Conservation (phyloP, 352 stramenopile species). For the Pythium utonaiense region DNA sequence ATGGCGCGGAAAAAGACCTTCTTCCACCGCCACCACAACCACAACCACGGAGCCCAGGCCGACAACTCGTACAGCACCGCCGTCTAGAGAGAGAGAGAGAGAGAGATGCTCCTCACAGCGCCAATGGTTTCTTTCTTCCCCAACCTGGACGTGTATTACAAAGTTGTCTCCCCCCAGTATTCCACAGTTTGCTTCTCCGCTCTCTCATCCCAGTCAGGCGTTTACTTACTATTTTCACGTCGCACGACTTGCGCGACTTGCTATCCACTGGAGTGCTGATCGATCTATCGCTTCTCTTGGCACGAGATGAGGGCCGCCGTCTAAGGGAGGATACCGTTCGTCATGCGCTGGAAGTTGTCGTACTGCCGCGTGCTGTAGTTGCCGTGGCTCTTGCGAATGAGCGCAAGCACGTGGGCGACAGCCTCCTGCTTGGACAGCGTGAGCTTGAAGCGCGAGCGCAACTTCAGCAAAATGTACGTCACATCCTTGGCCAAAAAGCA, state of each 20-base stretch:
- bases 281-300: neutral
- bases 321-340: constrained; percentile 90
- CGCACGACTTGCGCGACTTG: neutral
- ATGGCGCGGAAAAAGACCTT: constrained; percentile 25
- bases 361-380: constrained; percentile 93
- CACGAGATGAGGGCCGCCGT: neutral
- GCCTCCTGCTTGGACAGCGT: constrained; percentile 85
- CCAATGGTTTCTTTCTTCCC: neutral
- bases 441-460: constrained; percentile 88
- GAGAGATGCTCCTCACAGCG: neutral
- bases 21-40: constrained; percentile 4
- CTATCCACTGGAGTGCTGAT: neutral
- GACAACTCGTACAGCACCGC: constrained; percentile 11
- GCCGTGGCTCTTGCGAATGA: constrained; percentile 91
- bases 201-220: neutral
- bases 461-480: constrained; percentile 80
- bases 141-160: constrained; percentile 5
- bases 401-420: constrained; percentile 86
- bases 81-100: constrained; percentile 4
- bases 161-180: constrained; percentile 1
- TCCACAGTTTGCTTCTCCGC: neutral
- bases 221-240: neutral
- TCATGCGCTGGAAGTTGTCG: constrained; percentile 94
- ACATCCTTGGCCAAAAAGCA: constrained; percentile 91
- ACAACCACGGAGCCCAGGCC: neutral